Evolutionary conservation across 352 stramenopile genomes (phyloP).

Genomic region (Globisporangium alternatum): DNA sequence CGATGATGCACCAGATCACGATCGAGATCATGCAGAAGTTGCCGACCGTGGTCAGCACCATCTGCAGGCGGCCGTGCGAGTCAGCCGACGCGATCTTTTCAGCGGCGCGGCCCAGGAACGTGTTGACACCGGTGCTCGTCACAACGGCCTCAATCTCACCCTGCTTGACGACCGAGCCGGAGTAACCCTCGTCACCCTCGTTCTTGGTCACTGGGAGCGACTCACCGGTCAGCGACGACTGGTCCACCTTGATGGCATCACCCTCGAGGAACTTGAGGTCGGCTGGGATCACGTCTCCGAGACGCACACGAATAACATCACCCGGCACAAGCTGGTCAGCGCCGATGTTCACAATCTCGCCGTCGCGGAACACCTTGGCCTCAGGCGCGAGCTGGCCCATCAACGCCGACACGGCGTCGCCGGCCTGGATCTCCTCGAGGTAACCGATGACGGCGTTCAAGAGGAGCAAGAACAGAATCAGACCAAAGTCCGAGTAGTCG

Average conservation of each 20-base stretch:
- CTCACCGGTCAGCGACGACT: constrained; percentile 93
- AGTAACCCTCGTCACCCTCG: constrained; percentile 77
- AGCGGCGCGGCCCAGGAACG: constrained; percentile 89
- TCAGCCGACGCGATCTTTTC: constrained; percentile 74
- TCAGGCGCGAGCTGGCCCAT: constrained; percentile 88
- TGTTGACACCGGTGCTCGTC: constrained; percentile 83
- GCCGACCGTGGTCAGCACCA: constrained; percentile 92
- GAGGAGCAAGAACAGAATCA: constrained; percentile 71
- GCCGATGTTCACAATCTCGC: constrained; percentile 61
- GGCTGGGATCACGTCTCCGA: constrained; percentile 91
- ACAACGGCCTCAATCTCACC: constrained; percentile 92
- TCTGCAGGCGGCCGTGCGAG: constrained; percentile 82
- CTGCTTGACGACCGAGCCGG: constrained; percentile 80
- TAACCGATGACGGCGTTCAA: constrained; percentile 77
- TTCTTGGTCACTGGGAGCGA: constrained; percentile 90
- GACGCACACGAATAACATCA: constrained; percentile 71
- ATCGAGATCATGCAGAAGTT: constrained; percentile 90
- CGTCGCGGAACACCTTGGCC: constrained; percentile 82
- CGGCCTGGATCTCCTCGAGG: constrained; percentile 84
- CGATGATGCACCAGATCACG: constrained; percentile 82
- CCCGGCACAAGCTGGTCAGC: constrained; percentile 69
- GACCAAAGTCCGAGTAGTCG: constrained; percentile 71
- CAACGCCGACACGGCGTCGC: constrained; percentile 83
- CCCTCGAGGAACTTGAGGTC: constrained; percentile 88
- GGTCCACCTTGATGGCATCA: constrained; percentile 82